Conservation (phyloP, 2,329 filamentous ascomycete genomes). For the Penicillium occitanis region DNA sequence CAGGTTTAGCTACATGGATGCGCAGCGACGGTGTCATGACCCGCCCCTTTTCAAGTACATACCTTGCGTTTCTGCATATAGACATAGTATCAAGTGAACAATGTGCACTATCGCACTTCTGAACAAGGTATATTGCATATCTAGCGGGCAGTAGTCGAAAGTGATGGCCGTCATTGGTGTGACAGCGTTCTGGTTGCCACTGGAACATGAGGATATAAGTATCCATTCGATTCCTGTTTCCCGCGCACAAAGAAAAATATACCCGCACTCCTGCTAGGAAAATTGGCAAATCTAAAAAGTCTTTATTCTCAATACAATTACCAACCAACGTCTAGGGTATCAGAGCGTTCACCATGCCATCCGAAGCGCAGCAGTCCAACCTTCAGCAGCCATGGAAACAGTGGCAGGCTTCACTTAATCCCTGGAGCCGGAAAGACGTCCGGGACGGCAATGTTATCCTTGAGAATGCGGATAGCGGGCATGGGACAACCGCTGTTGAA, state of each 20-base stretch:
- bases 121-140: neutral
- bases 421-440: conserved; percentile 8
- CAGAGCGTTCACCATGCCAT: neutral
- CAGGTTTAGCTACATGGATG: neutral
- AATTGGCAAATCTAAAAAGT: neutral
- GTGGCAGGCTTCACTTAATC: conserved; percentile 10
- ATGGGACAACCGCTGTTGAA: conserved; percentile 9
- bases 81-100: neutral
- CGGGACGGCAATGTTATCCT: conserved; percentile 8
- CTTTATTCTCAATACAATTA: neutral
- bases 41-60: neutral
- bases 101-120: neutral
- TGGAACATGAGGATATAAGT: conserved; percentile 1
- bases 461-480: conserved; percentile 7
- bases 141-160: neutral
- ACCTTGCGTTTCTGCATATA: neutral
- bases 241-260: neutral
- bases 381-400: conserved; percentile 13
- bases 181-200: neutral
- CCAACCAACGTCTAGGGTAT: neutral
- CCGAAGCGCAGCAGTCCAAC: neutral
- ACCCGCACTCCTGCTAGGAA: neutral
- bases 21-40: neutral
- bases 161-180: neutral
- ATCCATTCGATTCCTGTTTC: neutral